A percentile compares a stretch with the other conserved stretches of the same genome.
Evolutionary conservation across 345 rosid species (phyloP).

Genomic region (Populus euphratica): DNA sequence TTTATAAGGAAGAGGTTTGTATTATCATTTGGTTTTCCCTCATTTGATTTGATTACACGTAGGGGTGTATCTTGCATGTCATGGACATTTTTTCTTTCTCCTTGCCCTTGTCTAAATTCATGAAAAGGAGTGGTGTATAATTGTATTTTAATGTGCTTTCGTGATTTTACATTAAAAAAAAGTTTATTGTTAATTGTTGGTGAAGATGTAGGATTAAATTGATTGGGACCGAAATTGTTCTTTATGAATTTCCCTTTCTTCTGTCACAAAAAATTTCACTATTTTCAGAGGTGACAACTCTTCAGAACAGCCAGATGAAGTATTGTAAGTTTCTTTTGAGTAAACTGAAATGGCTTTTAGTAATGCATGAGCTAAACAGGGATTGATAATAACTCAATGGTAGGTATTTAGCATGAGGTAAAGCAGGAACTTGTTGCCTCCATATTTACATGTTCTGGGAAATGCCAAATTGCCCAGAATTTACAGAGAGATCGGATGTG

Average conservation of each 20-base stretch:
- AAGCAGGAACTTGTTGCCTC: not conserved
- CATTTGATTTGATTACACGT: slow-evolving; percentile 22
- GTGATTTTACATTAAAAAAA: not conserved
- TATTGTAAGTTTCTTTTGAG: not conserved
- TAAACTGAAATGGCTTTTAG: not conserved
- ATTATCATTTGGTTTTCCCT: slow-evolving; percentile 26
- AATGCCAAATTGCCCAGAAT: not conserved
- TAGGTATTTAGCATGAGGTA: not conserved
- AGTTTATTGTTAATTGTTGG: not conserved
- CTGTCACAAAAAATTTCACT: not conserved
- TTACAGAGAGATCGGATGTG: too few species aligned
- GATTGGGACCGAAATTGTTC: not conserved
- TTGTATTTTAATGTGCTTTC: slow-evolving; percentile 19
- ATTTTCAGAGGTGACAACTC: not conserved
- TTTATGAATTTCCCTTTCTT: not conserved
- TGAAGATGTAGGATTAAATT: slow-evolving; percentile 1
- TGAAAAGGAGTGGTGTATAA: slow-evolving; percentile 21
- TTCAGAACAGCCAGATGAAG: too few species aligned
- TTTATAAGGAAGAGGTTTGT: slow-evolving; percentile 40
- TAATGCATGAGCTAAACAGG: not conserved
- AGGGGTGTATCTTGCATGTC: slow-evolving; percentile 34
- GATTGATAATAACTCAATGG: not conserved
- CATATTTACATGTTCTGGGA: not conserved
- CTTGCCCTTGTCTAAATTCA: slow-evolving; percentile 24
- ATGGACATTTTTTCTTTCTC: slow-evolving; percentile 27